Evolutionary conservation across 257 asterid species (phyloP).

Genomic region (Lycium ferocissimum): DNA sequence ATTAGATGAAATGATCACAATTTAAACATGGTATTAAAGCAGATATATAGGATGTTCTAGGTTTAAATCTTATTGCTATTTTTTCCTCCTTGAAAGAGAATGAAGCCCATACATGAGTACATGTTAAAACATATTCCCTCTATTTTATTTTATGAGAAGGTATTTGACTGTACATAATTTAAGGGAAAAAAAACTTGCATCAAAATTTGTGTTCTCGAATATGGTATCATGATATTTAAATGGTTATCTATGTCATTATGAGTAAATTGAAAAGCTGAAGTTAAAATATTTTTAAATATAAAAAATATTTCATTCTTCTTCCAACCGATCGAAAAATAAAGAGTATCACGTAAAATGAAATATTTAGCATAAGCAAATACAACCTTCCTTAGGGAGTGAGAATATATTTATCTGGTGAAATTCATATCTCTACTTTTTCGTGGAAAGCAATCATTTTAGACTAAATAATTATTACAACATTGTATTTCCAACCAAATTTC

Average conservation of each 20-base stretch:
- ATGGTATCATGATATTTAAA: background rate
- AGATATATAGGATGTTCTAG: background rate
- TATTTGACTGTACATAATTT: background rate
- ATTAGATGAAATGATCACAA: background rate
- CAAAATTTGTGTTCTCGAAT: background rate
- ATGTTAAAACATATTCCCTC: too few relatives aligned
- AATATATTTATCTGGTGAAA: background rate
- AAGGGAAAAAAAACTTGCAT: background rate
- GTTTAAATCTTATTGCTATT: background rate
- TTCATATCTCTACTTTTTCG: background rate
- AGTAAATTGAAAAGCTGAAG: background rate
- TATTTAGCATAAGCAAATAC: background rate
- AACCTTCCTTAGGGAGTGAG: background rate
- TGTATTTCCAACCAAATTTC: background rate
- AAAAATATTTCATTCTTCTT: background rate
- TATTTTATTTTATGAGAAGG: background rate
- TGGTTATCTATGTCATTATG: background rate
- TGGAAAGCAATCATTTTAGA: too few relatives aligned
- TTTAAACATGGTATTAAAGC: background rate
- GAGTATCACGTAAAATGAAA: background rate
- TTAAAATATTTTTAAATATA: background rate
- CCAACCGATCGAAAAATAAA: background rate
- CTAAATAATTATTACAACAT: background rate
- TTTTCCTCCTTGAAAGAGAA: background rate
- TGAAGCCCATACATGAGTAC: background rate